phyloP scores from a whole-genome alignment of 1,284 basidiomycete genomes.

The Heterobasidion irregulare region DNA sequence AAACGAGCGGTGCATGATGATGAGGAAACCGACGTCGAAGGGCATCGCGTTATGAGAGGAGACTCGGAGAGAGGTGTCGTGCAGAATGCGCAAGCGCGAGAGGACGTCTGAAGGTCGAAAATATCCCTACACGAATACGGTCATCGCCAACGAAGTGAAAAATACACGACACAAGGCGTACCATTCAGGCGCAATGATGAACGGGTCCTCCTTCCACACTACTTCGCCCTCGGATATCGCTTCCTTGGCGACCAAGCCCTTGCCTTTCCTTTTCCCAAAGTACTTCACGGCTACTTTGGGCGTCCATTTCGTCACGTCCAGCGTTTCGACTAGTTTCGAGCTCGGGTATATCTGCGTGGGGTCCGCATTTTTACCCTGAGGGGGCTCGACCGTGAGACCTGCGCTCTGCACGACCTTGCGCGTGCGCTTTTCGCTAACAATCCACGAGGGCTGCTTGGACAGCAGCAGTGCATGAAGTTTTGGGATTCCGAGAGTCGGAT shows the following conservation, averaged over 20 bases:
- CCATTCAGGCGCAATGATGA: conserved; percentile 66
- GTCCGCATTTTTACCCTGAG: conserved; percentile 14
- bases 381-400: conserved; percentile 40
- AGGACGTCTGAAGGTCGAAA: conserved; percentile 52
- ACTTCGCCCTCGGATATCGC: conserved; percentile 64
- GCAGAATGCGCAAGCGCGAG: conserved; percentile 57
- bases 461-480: conserved; percentile 66
- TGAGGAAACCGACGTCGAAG: conserved; percentile 33
- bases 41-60: conserved; percentile 41
- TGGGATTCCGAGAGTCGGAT: conserved; percentile 58
- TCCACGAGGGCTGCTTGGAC: conserved; percentile 53
- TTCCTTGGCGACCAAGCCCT: conserved; percentile 71
- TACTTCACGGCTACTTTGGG: conserved; percentile 59
- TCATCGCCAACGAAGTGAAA: conserved; percentile 2
- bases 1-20: conserved; percentile 56
- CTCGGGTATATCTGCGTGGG: conserved; percentile 35
- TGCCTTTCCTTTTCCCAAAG: conserved; percentile 71
- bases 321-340: conserved; percentile 57
- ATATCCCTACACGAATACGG: conserved; percentile 44
- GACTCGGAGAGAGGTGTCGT: conserved; percentile 51
- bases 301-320: conserved; percentile 57
- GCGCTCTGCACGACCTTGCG: conserved; percentile 59
- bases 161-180: conserved; percentile 21
- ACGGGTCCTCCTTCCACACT: conserved; percentile 80
- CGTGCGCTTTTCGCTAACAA: conserved; percentile 75